These are phyloP conservation scores for Suillus cothurnatus DNA, from an alignment of 768 basidiomycete species.

Conservation along the genomic window DNA sequence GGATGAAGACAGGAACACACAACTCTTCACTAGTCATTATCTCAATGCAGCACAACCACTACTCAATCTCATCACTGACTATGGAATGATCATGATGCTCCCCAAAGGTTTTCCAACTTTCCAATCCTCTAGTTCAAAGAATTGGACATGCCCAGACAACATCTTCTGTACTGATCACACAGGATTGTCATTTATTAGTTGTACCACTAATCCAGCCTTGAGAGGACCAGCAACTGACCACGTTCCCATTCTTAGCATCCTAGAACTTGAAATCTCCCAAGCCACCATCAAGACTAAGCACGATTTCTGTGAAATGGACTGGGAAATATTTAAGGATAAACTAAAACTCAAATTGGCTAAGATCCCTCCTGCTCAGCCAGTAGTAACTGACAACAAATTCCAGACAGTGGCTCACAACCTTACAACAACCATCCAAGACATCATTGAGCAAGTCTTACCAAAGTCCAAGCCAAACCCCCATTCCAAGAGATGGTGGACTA, in stretches of 20 bases:
- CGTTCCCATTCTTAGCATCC: background rate
- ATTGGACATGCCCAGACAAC: constrained; percentile 15
- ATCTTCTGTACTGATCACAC: constrained; percentile 11
- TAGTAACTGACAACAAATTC: background rate
- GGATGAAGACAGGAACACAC: constrained; percentile 19
- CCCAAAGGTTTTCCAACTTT: constrained; percentile 13
- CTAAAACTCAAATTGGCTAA: background rate
- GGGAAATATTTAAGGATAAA: background rate
- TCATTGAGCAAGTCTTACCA: background rate
- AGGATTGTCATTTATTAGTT: accelerated
- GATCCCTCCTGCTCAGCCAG: background rate
- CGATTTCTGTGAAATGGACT: background rate
- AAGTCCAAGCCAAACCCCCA: background rate
- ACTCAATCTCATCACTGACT: constrained; percentile 10
- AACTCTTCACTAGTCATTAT: constrained; percentile 16
- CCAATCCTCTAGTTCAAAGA: background rate
- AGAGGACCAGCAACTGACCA: background rate
- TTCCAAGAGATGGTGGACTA: background rate
- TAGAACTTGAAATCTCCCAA: background rate
- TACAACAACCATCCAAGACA: background rate
- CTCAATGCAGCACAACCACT: background rate
- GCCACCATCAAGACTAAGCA: background rate
- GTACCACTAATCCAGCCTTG: background rate
- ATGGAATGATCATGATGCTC: constrained; percentile 11
- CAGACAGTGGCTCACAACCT: background rate